Conservation (phyloP, 2,329 filamentous ascomycete genomes). For the Aspergillus awamori region DNA sequence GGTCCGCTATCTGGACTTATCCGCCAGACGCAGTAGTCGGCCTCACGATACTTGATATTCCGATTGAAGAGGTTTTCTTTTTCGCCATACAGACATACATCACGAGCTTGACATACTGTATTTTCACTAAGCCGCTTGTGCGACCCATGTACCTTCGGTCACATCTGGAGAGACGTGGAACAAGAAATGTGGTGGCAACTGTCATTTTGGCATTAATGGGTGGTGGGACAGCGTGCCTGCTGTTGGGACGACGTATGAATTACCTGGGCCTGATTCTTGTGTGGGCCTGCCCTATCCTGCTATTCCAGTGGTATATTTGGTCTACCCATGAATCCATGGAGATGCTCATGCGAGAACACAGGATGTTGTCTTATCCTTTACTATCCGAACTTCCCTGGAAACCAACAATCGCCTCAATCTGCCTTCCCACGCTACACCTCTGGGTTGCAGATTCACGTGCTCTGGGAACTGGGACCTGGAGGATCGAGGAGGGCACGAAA, state of each 20-base stretch:
- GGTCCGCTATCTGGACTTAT: slow-evolving; percentile 70
- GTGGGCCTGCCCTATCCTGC: slow-evolving; percentile 68
- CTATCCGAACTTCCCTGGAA: slow-evolving; percentile 61
- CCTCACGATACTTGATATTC: slow-evolving; percentile 64
- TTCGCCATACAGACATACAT: slow-evolving; percentile 77
- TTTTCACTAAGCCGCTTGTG: slow-evolving; percentile 66
- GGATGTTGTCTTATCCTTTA: slow-evolving; percentile 57
- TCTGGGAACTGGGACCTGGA: slow-evolving; percentile 70
- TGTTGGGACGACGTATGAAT: slow-evolving; percentile 53
- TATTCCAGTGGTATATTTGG: slow-evolving; percentile 59
- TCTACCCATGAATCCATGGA: slow-evolving; percentile 51
- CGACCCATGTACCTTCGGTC: slow-evolving; percentile 57
- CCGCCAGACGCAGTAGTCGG: slow-evolving; percentile 67
- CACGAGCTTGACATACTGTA: slow-evolving; percentile 61
- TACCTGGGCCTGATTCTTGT: slow-evolving; percentile 71
- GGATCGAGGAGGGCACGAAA: slow-evolving; percentile 69
- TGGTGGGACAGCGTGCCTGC: slow-evolving; percentile 45
- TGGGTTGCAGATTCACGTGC: slow-evolving; percentile 74
- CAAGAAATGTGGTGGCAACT: neutral
- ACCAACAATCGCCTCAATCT: slow-evolving; percentile 63
- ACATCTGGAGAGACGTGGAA: slow-evolving; percentile 27
- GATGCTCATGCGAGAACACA: neutral
- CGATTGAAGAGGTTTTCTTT: slow-evolving; percentile 74
- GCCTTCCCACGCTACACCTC: slow-evolving; percentile 67
- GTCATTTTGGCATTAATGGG: neutral